Evolutionary conservation across 2,329 filamentous ascomycete species (phyloP).

Genomic region (Diaporthe humulicola): DNA sequence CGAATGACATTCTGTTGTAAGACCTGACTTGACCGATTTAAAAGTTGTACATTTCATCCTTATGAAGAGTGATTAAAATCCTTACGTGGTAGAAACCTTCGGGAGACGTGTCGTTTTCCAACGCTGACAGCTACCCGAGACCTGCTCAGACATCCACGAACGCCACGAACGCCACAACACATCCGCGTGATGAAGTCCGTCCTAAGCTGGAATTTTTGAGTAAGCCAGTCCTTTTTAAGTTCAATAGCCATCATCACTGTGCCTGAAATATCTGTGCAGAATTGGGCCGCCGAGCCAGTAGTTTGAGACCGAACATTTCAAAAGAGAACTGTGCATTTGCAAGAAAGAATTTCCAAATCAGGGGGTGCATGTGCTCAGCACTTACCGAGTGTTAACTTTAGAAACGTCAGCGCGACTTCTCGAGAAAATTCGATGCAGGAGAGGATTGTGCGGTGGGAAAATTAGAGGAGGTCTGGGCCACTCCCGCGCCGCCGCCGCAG

Average conservation of each 20-base stretch:
- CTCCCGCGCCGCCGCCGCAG: conserved; percentile 12
- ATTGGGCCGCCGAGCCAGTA: background rate
- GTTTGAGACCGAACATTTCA: background rate
- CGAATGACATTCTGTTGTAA: too few relatives aligned
- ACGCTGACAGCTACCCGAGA: conserved; percentile 24
- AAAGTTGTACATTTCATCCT: too few relatives aligned
- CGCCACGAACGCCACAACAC: conserved; percentile 7
- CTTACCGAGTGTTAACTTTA: background rate
- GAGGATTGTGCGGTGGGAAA: conserved; percentile 16
- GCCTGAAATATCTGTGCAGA: background rate
- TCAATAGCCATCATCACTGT: background rate
- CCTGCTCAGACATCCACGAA: background rate
- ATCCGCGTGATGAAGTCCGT: background rate
- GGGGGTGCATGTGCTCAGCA: background rate
- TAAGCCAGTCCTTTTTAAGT: background rate
- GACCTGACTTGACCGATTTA: background rate
- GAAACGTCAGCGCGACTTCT: background rate
- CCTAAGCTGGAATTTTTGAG: background rate
- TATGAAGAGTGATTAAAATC: background rate
- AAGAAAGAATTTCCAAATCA: background rate
- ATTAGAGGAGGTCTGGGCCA: conserved; percentile 28
- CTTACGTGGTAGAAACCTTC: background rate
- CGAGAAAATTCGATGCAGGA: background rate
- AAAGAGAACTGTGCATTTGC: background rate
- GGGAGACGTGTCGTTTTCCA: conserved; percentile 19